phyloP scores from a whole-genome alignment of 2,329 filamentous ascomycete species.

The Cytospora paraplurivora region DNA sequence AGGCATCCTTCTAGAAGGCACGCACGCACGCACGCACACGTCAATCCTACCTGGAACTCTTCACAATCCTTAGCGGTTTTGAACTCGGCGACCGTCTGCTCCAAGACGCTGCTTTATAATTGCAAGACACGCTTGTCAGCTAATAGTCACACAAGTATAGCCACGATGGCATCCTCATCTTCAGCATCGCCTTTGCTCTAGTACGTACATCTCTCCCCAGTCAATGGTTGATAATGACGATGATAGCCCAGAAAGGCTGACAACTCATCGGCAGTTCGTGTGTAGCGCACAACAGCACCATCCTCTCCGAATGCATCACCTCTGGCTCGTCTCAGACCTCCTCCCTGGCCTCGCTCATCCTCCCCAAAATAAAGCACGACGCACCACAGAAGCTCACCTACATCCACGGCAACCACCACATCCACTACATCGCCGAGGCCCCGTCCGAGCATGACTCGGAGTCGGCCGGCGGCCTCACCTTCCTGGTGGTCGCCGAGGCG shows the following conservation, averaged over 20 bases:
- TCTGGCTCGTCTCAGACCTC: constrained; percentile 81
- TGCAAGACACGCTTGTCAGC: neutral
- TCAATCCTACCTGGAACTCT: neutral
- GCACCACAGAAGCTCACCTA: constrained; percentile 88
- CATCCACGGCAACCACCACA: constrained; percentile 87
- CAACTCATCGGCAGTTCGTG: constrained; percentile 65
- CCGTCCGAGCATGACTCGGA: constrained; percentile 65
- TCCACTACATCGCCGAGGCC: constrained; percentile 91
- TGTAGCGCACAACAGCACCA: constrained; percentile 90
- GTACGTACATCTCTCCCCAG: constrained; percentile 48
- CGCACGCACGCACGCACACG: neutral
- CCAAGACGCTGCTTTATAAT: neutral
- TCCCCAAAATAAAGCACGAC: constrained; percentile 88
- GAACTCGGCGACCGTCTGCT: neutral
- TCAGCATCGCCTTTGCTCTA: constrained; percentile 71
- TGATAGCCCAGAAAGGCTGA: constrained; percentile 27
- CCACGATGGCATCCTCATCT: constrained; percentile 69
- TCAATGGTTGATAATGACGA: neutral
- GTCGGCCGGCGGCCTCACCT: constrained; percentile 81
- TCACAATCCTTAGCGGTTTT: neutral
- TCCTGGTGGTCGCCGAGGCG: constrained; percentile 83
- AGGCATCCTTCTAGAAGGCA: neutral
- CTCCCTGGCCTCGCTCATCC: constrained; percentile 87
- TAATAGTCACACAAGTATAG: neutral
- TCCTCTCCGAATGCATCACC: constrained; percentile 89